These are phyloP conservation scores for Aspergillus flavus DNA, from an alignment of 2,329 filamentous ascomycete genomes.

Conservation along the genomic window DNA sequence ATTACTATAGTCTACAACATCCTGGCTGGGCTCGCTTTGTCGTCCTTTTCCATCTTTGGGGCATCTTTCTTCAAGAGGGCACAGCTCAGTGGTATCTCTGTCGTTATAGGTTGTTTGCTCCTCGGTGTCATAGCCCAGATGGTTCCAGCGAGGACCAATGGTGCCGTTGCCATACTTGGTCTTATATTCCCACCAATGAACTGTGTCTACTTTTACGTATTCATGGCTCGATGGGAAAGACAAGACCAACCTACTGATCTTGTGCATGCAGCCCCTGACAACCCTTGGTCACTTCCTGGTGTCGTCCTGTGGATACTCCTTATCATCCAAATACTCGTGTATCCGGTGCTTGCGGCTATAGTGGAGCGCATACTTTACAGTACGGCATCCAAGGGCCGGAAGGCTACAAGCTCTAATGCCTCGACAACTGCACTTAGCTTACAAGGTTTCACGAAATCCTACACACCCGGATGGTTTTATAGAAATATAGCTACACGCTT, in stretches of 20 bases:
- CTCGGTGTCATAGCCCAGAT: conserved; percentile 83
- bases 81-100: conserved; percentile 81
- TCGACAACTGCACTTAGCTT: conserved; percentile 67
- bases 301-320: conserved; percentile 78
- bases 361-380: conserved; percentile 77
- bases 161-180: conserved; percentile 68
- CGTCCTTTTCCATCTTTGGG: conserved; percentile 78
- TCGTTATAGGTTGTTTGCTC: conserved; percentile 71
- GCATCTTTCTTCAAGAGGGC: conserved; percentile 84
- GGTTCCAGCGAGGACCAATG: conserved; percentile 61
- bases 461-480: conserved; percentile 66
- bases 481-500: conserved; percentile 50
- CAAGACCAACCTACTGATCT: conserved; percentile 64
- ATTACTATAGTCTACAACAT: conserved; percentile 76
- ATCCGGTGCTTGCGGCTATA: conserved; percentile 72
- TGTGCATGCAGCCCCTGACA: conserved; percentile 61
- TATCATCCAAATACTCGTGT: conserved; percentile 74
- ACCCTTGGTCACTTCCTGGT: conserved; percentile 70
- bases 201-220: conserved; percentile 77
- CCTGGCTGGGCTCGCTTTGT: conserved; percentile 73
- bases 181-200: conserved; percentile 85
- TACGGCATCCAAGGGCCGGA: conserved; percentile 67
- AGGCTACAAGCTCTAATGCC: conserved; percentile 25
- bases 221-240: conserved; percentile 75
- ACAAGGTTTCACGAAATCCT: conserved; percentile 75